phyloP scores from a whole-genome alignment of 805 yeast genomes.

The Metschnikowia sp. region DNA sequence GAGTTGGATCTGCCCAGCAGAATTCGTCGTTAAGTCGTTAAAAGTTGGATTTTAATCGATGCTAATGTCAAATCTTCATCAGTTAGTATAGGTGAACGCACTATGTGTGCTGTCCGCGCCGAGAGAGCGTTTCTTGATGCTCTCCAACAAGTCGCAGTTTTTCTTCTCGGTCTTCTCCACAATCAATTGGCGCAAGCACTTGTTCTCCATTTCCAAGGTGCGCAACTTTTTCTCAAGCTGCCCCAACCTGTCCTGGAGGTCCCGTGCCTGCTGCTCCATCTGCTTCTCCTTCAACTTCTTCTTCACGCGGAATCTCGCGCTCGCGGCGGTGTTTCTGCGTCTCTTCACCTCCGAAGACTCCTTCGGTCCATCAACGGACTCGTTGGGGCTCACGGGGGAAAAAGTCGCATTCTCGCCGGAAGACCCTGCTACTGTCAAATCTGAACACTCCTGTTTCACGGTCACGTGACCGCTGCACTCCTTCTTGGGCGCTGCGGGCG shows the following conservation, averaged over 20 bases:
- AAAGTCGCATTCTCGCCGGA: neutral
- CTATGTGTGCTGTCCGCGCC: constrained; percentile 8
- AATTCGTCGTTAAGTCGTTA: constrained; percentile 24
- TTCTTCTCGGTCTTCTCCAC: constrained; percentile 62
- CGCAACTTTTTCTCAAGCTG: constrained; percentile 69
- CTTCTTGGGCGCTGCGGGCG: neutral
- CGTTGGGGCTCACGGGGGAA: neutral
- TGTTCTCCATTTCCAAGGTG: constrained; percentile 91
- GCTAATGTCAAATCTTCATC: constrained; percentile 16
- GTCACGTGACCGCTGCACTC: constrained; percentile 1
- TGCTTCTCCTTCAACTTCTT: constrained; percentile 91
- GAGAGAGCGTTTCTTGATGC: constrained; percentile 26
- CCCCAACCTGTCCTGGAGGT: constrained; percentile 63
- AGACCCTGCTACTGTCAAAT: constrained; percentile 6
- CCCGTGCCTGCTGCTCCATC: constrained; percentile 73
- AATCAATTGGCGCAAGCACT: constrained; percentile 75
- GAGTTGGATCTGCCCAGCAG: constrained; percentile 24
- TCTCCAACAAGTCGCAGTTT: constrained; percentile 26
- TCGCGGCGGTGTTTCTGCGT: constrained; percentile 87
- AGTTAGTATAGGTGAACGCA: constrained; percentile 31
- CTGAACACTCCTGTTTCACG: constrained; percentile 1
- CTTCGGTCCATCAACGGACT: neutral
- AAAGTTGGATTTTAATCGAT: constrained; percentile 39
- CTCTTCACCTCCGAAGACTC: constrained; percentile 56
- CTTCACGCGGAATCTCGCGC: constrained; percentile 89